A percentile compares a stretch with the other conserved stretches of the same genome.
Evolutionary conservation across 129 eudicot species (phyloP).

Genomic region (Ambrosia trifida): DNA sequence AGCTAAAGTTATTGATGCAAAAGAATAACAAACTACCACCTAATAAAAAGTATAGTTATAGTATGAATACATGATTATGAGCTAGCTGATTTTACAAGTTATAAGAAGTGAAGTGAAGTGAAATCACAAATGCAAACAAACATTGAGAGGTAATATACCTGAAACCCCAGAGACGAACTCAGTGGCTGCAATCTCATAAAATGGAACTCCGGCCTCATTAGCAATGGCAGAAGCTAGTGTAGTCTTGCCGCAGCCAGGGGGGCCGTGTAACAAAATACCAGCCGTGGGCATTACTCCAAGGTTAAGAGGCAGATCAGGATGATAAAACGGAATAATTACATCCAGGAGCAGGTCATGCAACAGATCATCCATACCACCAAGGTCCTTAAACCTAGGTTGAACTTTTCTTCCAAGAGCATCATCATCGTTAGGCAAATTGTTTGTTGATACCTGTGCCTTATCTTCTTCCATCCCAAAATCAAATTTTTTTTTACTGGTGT

Average conservation of each 20-base stretch:
- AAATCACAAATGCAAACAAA: too few species aligned
- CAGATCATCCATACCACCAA: conserved; percentile 76
- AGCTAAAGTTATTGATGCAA: neutral
- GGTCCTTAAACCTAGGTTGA: conserved; percentile 63
- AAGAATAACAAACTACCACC: neutral
- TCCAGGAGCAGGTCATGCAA: conserved; percentile 65
- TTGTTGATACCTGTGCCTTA: neutral
- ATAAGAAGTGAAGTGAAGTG: too few species aligned
- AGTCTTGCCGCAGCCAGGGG: conserved; percentile 96
- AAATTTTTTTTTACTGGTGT: too few species aligned
- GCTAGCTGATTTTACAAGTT: too few species aligned
- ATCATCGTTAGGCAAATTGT: conserved; percentile 21
- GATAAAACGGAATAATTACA: conserved; percentile 70
- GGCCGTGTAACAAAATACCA: conserved; percentile 85
- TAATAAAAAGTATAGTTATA: too few species aligned
- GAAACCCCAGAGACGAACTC: conserved; percentile 89
- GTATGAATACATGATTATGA: too few species aligned
- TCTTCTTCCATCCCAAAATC: too few species aligned
- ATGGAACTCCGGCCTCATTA: conserved; percentile 79
- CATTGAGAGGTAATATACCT: too few species aligned
- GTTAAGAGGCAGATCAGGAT: conserved; percentile 48
- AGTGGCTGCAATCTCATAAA: conserved; percentile 79
- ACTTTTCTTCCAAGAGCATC: conserved; percentile 16
- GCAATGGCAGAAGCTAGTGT: conserved; percentile 91
- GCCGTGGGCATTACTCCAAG: conserved; percentile 68